phyloP scores from a whole-genome alignment of 1,284 basidiomycete genomes.

The Hortiboletus rubellus region DNA sequence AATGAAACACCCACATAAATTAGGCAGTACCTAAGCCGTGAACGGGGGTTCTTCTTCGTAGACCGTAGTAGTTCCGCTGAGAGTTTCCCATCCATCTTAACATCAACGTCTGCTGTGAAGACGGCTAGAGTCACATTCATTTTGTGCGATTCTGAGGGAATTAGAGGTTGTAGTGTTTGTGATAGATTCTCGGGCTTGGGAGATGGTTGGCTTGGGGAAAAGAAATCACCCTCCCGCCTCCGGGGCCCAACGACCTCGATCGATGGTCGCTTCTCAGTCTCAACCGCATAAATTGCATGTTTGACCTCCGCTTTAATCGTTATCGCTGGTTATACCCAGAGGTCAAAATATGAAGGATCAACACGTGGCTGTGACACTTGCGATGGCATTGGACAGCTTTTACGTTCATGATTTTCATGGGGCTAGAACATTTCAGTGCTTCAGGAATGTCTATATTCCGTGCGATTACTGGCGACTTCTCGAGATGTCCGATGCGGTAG shows the following conservation, averaged over 20 bases:
- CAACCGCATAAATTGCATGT: conserved; percentile 77
- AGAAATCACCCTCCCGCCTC: conserved; percentile 58
- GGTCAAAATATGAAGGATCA: no score
- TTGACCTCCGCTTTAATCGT: conserved; percentile 80
- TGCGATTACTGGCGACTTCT: conserved; percentile 49
- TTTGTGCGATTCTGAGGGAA: conserved; percentile 58
- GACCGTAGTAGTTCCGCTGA: conserved; percentile 82
- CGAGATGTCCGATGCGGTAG: conserved; percentile 71
- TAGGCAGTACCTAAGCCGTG: conserved; percentile 74
- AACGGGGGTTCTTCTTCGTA: conserved; percentile 94
- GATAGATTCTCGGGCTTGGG: conserved; percentile 36
- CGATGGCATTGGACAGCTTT: conserved; percentile 23
- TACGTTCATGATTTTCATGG: conserved; percentile 26
- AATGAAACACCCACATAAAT: conserved; percentile 68
- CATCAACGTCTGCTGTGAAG: conserved; percentile 80
- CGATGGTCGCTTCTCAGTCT: conserved; percentile 57
- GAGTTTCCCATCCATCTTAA: conserved; percentile 73
- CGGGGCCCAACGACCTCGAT: conserved; percentile 39
- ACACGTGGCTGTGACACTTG: neutral
- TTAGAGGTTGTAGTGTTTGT: conserved; percentile 39
- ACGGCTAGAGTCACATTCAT: conserved; percentile 78
- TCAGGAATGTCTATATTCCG: no score
- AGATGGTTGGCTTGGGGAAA: conserved; percentile 54
- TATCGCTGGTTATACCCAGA: no score
- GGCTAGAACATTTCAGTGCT: conserved; percentile 21